These are phyloP conservation scores for Neospora caninum DNA, from an alignment of 169 alveolate genomes.

Conservation along the genomic window DNA sequence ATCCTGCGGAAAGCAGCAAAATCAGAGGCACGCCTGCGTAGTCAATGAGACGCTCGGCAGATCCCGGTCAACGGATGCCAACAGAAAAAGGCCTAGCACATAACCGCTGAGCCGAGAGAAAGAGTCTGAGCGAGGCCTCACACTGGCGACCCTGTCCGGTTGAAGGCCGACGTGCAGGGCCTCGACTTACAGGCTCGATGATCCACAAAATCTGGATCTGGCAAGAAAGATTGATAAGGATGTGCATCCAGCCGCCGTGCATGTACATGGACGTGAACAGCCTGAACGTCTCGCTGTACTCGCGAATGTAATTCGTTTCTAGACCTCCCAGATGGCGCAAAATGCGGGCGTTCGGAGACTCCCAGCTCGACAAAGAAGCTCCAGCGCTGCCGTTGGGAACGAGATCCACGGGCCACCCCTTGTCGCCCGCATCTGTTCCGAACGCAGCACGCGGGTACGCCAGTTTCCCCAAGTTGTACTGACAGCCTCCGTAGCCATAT, in stretches of 20 bases:
- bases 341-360: constrained; percentile 76
- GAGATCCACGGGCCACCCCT: constrained; percentile 81
- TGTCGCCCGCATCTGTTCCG: constrained; percentile 76
- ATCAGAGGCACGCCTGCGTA: background rate
- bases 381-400: constrained; percentile 72
- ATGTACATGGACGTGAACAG: constrained; percentile 87
- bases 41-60: background rate
- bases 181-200: constrained; percentile 82
- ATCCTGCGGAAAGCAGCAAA: constrained; percentile 69
- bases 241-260: constrained; percentile 88
- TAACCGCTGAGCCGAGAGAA: too few relatives aligned
- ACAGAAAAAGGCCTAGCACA: too few relatives aligned
- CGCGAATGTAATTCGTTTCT: constrained; percentile 79
- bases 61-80: background rate
- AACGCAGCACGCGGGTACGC: constrained; percentile 74
- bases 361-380: constrained; percentile 70
- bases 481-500: constrained; percentile 86
- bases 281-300: constrained; percentile 83
- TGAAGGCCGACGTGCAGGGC: background rate
- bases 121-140: too few relatives aligned
- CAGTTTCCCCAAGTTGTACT: constrained; percentile 74
- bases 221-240: constrained; percentile 85
- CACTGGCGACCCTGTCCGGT: too few relatives aligned
- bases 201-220: constrained; percentile 88
- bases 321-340: constrained; percentile 77